A percentile compares a stretch with the other conserved stretches of the same genome.
Evolutionary conservation across 2,329 filamentous ascomycete species (phyloP).

Genomic region (Aspergillus sp.): DNA sequence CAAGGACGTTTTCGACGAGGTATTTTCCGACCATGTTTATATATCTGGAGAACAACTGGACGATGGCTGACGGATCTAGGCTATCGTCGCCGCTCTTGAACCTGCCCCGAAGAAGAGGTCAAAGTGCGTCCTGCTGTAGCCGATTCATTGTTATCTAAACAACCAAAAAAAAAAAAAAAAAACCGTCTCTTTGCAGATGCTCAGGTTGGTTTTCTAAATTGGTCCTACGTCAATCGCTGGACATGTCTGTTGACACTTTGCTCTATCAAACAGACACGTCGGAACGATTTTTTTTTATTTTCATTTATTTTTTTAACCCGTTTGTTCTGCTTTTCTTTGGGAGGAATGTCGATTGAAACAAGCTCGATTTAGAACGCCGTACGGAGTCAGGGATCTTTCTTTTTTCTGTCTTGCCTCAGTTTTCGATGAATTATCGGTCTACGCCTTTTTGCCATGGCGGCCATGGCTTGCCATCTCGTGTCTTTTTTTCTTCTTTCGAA

Average conservation of each 20-base stretch:
- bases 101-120: conserved; percentile 75
- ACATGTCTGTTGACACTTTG: not conserved
- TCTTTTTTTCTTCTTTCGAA: not conserved
- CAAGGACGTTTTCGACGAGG: conserved; percentile 99
- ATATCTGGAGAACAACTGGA: not conserved
- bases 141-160: conserved; percentile 1
- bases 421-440: not conserved
- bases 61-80: conserved; percentile 46
- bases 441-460: conserved; percentile 1
- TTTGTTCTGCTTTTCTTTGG: conserved; percentile 7
- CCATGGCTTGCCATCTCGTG: conserved; percentile 1
- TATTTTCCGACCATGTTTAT: conserved; percentile 40
- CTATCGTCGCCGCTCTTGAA: conserved; percentile 91
- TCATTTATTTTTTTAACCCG: not conserved
- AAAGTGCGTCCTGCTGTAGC: conserved; percentile 64
- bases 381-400: conserved; percentile 8
- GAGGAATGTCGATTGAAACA: conserved; percentile 3
- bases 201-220: conserved; percentile 7
- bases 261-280: conserved; percentile 15
- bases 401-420: conserved; percentile 4
- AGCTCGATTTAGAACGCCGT: conserved; percentile 9
- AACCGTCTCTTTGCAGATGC: conserved; percentile 2
- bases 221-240: not conserved
- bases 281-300: conserved; percentile 16
- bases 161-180: too few species aligned